phyloP scores from a whole-genome alignment of 148 eudicot genomes.

The Rhododendron williamsianum region DNA sequence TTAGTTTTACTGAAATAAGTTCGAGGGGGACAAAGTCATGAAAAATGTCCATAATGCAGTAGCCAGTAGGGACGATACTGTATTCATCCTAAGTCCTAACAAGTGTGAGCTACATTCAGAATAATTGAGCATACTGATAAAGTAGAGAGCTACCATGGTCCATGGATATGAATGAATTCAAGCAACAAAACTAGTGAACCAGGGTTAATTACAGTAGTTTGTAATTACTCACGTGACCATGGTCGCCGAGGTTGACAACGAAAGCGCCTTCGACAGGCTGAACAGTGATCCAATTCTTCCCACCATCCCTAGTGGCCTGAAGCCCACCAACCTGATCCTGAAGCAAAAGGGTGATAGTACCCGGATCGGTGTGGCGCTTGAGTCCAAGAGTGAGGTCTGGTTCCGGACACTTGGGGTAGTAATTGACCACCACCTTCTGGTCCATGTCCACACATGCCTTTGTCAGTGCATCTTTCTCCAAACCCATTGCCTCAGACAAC shows the following conservation, averaged over 20 bases:
- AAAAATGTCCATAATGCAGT: background rate
- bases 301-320: conserved; percentile 84
- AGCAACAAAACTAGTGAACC: background rate
- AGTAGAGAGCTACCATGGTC: too few species aligned
- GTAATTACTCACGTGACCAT: conserved; percentile 44
- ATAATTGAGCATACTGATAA: background rate
- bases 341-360: conserved; percentile 74
- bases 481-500: conserved; percentile 82
- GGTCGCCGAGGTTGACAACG: conserved; percentile 89
- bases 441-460: conserved; percentile 94
- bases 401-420: conserved; percentile 82
- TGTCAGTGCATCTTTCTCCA: conserved; percentile 67
- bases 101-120: background rate
- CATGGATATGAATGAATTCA: background rate
- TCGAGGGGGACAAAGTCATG: background rate
- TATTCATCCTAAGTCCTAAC: background rate
- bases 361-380: conserved; percentile 91
- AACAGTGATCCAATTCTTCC: conserved; percentile 89
- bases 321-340: conserved; percentile 95
- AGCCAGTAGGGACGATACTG: background rate
- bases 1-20: background rate
- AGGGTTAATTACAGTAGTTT: too few species aligned
- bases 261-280: conserved; percentile 85
- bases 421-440: conserved; percentile 82
- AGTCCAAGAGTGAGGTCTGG: conserved; percentile 86